A percentile compares a stretch with the other conserved stretches of the same genome.
Evolutionary conservation across 2,329 filamentous ascomycete species (phyloP).

Genomic region (Endoconidiophora polonica): DNA sequence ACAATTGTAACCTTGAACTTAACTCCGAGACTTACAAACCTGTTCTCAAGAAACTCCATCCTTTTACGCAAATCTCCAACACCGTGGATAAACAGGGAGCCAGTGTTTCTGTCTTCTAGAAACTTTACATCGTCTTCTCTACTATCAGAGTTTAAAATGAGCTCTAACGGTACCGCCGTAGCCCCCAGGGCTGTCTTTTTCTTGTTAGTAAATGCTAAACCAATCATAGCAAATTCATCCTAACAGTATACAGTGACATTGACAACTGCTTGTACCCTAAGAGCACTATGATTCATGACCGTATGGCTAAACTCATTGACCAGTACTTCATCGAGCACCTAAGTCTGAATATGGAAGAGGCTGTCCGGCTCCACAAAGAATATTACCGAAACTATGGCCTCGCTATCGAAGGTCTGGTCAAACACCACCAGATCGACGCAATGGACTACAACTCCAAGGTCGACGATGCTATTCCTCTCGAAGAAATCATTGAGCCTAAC

Average conservation of each 20-base stretch:
- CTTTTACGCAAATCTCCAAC: no score
- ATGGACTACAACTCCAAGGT: conserved; percentile 89
- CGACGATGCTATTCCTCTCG: conserved; percentile 82
- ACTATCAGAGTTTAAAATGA: not conserved
- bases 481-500: conserved; percentile 67
- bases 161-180: not conserved
- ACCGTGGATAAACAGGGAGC: no score
- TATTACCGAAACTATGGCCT: conserved; percentile 95
- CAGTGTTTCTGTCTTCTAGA: no score
- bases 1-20: no score
- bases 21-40: no score
- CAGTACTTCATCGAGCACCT: conserved; percentile 51
- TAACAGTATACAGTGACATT: conserved; percentile 56
- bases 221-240: not conserved
- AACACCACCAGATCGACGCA: conserved; percentile 88
- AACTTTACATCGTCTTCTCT: not conserved
- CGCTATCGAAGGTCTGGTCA: conserved; percentile 87
- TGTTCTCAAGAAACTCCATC: no score
- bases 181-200: conserved; percentile 26
- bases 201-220: conserved; percentile 21
- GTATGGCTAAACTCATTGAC: conserved; percentile 73
- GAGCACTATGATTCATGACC: conserved; percentile 69
- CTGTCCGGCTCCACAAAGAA: conserved; percentile 68
- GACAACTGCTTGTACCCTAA: conserved; percentile 94
- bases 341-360: conserved; percentile 56